Percentiles rank a stretch among this genome's conserved stretches.
phyloP scores from a whole-genome alignment of 2,329 filamentous ascomycete species.

The Monilinia aucupariae region DNA sequence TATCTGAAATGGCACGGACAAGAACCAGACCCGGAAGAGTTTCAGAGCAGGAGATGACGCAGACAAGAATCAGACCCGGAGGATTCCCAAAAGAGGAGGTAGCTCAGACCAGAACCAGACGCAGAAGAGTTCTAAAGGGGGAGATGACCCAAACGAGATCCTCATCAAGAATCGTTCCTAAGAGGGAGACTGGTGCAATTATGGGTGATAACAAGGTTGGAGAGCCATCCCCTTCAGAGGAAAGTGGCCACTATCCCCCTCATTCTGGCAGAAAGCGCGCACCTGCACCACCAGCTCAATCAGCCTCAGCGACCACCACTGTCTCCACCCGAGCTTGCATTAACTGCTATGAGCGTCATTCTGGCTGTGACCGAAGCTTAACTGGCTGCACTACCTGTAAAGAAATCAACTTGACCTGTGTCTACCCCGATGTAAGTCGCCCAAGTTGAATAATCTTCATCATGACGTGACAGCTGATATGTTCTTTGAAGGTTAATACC shows the following conservation, averaged over 20 bases:
- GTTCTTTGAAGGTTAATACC: neutral
- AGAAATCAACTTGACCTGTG: neutral
- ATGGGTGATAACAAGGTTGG: neutral
- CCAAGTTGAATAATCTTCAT: neutral
- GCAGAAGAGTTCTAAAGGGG: neutral
- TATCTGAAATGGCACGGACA: neutral
- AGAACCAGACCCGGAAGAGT: neutral
- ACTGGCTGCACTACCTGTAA: neutral
- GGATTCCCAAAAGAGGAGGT: neutral
- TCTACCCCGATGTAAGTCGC: constrained; percentile 6
- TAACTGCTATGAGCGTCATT: neutral
- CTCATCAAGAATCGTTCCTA: too few species aligned
- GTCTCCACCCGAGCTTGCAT: neutral
- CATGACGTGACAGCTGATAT: constrained; percentile 3
- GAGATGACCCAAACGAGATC: too few species aligned
- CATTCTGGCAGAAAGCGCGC: neutral
- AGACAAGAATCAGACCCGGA: neutral
- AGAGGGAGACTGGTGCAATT: too few species aligned
- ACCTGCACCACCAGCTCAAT: neutral
- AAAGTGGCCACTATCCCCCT: neutral
- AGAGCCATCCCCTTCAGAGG: neutral
- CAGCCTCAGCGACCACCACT: neutral
- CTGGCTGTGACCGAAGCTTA: constrained; percentile 4
- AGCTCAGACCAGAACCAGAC: neutral
- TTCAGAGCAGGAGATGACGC: neutral